Percentiles rank a stretch among this genome's conserved stretches.
Conservation (phyloP, 371 early-diverging fungal species). For the Rhizopus microsporus region DNA sequence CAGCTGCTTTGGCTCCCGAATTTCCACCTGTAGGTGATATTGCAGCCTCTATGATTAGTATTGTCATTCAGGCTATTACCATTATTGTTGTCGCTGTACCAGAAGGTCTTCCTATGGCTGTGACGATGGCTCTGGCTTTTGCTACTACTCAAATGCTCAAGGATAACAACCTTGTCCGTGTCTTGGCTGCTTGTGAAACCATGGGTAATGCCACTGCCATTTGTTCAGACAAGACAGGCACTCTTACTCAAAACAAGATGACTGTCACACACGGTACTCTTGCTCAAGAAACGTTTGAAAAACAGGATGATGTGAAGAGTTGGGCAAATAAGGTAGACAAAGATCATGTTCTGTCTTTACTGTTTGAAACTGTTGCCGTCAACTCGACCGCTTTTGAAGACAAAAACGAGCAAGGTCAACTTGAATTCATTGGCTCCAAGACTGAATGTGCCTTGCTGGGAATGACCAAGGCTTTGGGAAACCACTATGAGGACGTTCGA, state of each 20-base stretch:
- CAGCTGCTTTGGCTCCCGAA: conserved; percentile 55
- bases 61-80: conserved; percentile 83
- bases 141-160: conserved; percentile 94
- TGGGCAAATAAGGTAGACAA: conserved; percentile 36
- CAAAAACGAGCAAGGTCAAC: conserved; percentile 71
- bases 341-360: conserved; percentile 32
- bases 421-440: conserved; percentile 86
- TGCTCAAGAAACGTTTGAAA: conserved; percentile 45
- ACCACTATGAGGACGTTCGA: conserved; percentile 62
- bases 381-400: conserved; percentile 93
- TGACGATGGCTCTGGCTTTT: conserved; percentile 94
- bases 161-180: conserved; percentile 93
- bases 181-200: conserved; percentile 94
- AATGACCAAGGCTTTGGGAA: conserved; percentile 64
- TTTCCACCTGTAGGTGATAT: conserved; percentile 62
- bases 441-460: conserved; percentile 93
- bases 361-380: conserved; percentile 71
- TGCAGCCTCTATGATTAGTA: conserved; percentile 70
- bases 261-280: conserved; percentile 80
- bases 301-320: conserved; percentile 26
- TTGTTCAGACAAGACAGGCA: conserved; percentile 98
- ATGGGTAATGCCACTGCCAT: conserved; percentile 97
- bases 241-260: conserved; percentile 95
- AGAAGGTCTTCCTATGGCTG: conserved; percentile 98
- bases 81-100: conserved; percentile 97